Evolutionary conservation across 371 early-diverging fungal genomes (phyloP), one percentile per base, ranked within the genome.

Genomic region (Quaeritorhiza haematococci): DNA sequence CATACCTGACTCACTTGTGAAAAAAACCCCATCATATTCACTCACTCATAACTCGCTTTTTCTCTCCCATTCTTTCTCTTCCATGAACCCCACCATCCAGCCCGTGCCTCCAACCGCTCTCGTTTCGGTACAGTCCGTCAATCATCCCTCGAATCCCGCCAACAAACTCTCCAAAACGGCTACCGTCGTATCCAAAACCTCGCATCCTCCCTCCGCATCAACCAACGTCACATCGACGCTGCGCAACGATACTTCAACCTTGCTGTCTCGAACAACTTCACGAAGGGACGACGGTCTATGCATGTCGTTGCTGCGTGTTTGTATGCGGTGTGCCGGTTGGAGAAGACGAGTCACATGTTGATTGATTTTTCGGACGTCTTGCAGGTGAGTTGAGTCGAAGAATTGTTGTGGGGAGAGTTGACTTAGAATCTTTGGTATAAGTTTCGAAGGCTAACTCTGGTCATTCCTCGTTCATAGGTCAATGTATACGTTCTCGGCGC

Each of bases 331-430:
- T 98, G 98, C 71, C 80, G 99, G 61, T 78, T 77, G 51, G 92
- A 98, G 65, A 86, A 89, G 59, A 91, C 90, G 8, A 76, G 87
- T 10, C 93, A 94, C 63, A 91, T 99, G 93, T 76, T 99, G 54
- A 98, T 99, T 52, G 99, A 99, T 69, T 98, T 99, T 66, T 84
- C 96, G 0, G 98, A 95, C 63, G 69, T 90, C 1, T 68, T 98
- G 26, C 84, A 46, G 27, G 59, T 59, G 24, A 8, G 46, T 3
- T 6, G 35, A 28, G 19, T 1, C 32, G 5, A 34, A 87, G 58
- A 55, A 52, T 53, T 73, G 10, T 38, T n/a, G 10, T n/a, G 38
- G 38, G n/a, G 10, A 38, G 10, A n/a, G n/a, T 10, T 38, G 38
- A 38, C 38, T 13, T 10, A n/a, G 10, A 10, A 38, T 38, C 38